Evolutionary conservation across 2,329 filamentous ascomycete genomes (phyloP), one percentile per base, ranked within the genome.

Genomic region (Ceratocystis variospora): DNA sequence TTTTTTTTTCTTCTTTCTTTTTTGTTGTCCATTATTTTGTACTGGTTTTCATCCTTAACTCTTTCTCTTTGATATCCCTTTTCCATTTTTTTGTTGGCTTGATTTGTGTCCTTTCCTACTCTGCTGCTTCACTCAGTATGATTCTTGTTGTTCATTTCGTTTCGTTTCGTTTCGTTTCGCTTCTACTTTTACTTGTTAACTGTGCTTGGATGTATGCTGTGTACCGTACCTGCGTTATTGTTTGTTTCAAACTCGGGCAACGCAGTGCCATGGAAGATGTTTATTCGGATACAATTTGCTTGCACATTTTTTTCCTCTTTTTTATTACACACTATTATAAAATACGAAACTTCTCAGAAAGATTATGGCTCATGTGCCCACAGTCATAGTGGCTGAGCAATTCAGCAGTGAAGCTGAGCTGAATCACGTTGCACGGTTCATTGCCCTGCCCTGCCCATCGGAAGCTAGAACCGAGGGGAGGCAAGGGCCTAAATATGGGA

Each of bases 1-100:
- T 1, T 22, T 22, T 1, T 22, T 22, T 22, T 1, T 59, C 17
- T 25, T 28, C 17, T 59, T 62, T 66, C 31, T 19, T 59, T 57
- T 55, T 46, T 48, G 48, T 12, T 62, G 44, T 63, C 57, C 65
- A 48, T 48, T 59, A 63, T 68, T 41, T 12, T 41, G 4, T 12
- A 10, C 37, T 10, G 1, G 37, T 41, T 41, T 10, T 41, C 37
- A 41, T 41, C 12, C 12, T 41, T 15, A 10, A 15, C 37, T 3
- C 12, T 41, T 41, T 41, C 37, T 41, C 37, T 41, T 41, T 41
- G 37, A 41, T 41, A 41, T 41, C 37, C 37, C 12, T 41, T 41
- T 41, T 41, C 12, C 3, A 12, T 1, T 37, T 65, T 65, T 64
- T 10, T 19, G 33, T 10, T 37, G 33, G 8, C 33, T 37, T 37